phyloP scores from a whole-genome alignment of 2,329 filamentous ascomycete species.

The Aspergillus pseudotamarii region DNA sequence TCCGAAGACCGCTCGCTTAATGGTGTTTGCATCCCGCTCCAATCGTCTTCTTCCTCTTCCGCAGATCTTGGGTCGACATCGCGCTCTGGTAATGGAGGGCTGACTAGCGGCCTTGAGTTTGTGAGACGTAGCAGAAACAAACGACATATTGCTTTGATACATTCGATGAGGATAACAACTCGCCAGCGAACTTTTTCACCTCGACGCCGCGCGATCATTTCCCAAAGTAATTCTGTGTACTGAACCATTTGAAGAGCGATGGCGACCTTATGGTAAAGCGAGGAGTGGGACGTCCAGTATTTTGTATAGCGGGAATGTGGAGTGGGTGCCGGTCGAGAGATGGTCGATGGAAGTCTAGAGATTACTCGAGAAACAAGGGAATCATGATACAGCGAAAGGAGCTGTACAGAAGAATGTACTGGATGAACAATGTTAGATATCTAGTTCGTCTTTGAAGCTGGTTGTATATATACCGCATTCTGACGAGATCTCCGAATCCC shows the following conservation, averaged over 20 bases:
- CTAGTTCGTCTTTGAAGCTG: constrained; percentile 6
- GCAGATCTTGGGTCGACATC: constrained; percentile 70
- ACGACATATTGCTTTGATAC: constrained; percentile 81
- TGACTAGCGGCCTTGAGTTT: constrained; percentile 78
- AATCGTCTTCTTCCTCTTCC: constrained; percentile 50
- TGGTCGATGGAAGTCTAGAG: constrained; percentile 58
- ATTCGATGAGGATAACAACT: constrained; percentile 81
- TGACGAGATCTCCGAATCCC: constrained; percentile 89
- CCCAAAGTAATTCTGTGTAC: constrained; percentile 94
- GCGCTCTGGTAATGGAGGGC: constrained; percentile 81
- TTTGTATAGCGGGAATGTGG: constrained; percentile 66
- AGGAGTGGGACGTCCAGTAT: constrained; percentile 63
- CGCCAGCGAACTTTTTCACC: constrained; percentile 82
- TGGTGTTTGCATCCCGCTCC: constrained; percentile 52
- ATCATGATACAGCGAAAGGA: constrained; percentile 92
- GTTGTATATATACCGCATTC: constrained; percentile 66
- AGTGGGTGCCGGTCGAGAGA: constrained; percentile 52
- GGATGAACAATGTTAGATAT: constrained; percentile 12
- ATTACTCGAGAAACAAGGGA: constrained; percentile 72
- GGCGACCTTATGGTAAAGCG: constrained; percentile 78
- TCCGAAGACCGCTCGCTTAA: constrained; percentile 45
- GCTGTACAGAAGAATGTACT: constrained; percentile 84
- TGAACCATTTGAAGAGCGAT: constrained; percentile 85
- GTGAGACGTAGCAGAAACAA: constrained; percentile 81
- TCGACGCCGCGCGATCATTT: constrained; percentile 90